Evolutionary conservation across 1,284 basidiomycete species (phyloP).

Genomic region (Wallemia ichthyophaga): DNA sequence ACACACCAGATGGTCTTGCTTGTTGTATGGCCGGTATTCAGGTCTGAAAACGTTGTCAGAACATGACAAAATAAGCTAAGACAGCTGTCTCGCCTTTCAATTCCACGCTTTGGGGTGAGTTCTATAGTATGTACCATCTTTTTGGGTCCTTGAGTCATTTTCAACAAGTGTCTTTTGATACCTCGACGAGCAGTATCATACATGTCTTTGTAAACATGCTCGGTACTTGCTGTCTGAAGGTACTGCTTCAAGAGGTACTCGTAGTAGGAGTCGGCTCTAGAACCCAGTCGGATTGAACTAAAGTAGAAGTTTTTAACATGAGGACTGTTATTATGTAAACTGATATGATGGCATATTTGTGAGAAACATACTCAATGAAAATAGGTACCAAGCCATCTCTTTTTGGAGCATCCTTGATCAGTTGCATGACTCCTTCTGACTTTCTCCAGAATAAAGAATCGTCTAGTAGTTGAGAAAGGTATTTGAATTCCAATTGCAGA

Average conservation of each 20-base stretch:
- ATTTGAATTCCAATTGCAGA: conserved; percentile 64
- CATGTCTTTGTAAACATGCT: conserved; percentile 57
- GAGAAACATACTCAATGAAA: conserved; percentile 33
- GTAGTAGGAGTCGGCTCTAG: conserved; percentile 79
- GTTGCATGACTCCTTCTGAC: conserved; percentile 44
- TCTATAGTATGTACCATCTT: conserved; percentile 54
- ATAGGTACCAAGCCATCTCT: conserved; percentile 52
- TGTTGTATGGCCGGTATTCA: conserved; percentile 23
- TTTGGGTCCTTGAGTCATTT: conserved; percentile 23
- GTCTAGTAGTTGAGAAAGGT: conserved; percentile 48
- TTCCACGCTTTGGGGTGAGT: conserved; percentile 19
- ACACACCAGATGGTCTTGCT: conserved; percentile 63
- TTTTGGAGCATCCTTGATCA: conserved; percentile 31
- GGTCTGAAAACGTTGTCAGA: neutral
- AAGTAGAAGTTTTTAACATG: conserved; percentile 35
- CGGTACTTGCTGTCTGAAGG: conserved; percentile 27
- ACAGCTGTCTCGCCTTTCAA: conserved; percentile 7
- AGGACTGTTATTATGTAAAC: conserved; percentile 19
- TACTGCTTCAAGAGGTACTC: conserved; percentile 25
- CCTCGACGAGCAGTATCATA: conserved; percentile 56
- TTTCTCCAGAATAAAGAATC: conserved; percentile 51
- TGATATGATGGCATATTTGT: conserved; percentile 1
- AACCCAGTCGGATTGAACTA: conserved; percentile 60
- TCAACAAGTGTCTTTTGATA: conserved; percentile 44
- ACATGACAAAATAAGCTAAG: neutral